Conservation (phyloP, 495 filamentous ascomycete genomes). For the Clavariopsis aquatica region DNA sequence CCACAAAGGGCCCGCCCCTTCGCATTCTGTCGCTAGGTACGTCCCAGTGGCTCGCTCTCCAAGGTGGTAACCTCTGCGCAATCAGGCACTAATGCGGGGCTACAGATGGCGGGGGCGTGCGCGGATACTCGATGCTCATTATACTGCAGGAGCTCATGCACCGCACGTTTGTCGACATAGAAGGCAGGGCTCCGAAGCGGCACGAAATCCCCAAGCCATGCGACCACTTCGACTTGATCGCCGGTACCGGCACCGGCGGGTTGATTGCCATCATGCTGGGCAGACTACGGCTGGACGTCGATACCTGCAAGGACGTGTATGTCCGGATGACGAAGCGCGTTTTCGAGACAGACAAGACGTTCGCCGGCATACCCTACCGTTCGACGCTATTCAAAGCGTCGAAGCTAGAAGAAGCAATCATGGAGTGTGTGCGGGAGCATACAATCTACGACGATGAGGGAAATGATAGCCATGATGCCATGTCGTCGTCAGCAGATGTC, state of each 20-base stretch:
- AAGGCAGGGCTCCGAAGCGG: slow-evolving; percentile 78
- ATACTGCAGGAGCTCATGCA: slow-evolving; percentile 97
- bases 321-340: slow-evolving; percentile 90
- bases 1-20: slow-evolving; percentile 89
- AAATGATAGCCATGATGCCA: slow-evolving; percentile 50
- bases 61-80: too few relatives aligned
- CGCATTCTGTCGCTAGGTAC: slow-evolving; percentile 87
- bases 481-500: slow-evolving; percentile 23
- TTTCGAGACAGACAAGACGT: slow-evolving; percentile 97
- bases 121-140: slow-evolving; percentile 95
- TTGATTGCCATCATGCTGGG: slow-evolving; percentile 97
- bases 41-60: too few relatives aligned
- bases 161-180: slow-evolving; percentile 79
- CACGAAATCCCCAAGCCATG: slow-evolving; percentile 94
- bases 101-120: slow-evolving; percentile 90
- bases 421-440: slow-evolving; percentile 83
- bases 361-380: slow-evolving; percentile 89
- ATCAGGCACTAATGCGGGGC: slow-evolving; percentile 19
- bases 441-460: slow-evolving; percentile 79
- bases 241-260: slow-evolving; percentile 91
- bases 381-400: slow-evolving; percentile 96
- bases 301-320: slow-evolving; percentile 95
- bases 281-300: slow-evolving; percentile 83
- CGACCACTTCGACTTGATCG: slow-evolving; percentile 97
- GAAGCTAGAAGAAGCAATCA: slow-evolving; percentile 90